phyloP scores from a whole-genome alignment of 495 filamentous ascomycete species.

The Cairneyella variabilis region DNA sequence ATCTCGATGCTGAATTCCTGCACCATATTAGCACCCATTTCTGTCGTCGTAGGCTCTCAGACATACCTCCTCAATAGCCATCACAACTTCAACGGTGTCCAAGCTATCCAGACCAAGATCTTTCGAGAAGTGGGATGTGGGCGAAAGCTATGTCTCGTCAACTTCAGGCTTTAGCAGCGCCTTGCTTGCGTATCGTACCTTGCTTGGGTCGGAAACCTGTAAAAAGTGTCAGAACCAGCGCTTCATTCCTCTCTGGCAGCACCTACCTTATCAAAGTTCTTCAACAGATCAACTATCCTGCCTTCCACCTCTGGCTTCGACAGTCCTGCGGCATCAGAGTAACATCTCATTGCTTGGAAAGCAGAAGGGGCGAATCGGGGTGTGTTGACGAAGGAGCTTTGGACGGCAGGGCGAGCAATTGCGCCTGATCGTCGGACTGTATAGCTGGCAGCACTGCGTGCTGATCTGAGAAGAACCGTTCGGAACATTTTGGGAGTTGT shows the following conservation, averaged over 20 bases:
- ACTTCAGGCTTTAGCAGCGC: slow-evolving; percentile 9
- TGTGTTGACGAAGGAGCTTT: slow-evolving; percentile 43
- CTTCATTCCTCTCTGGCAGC: slow-evolving; percentile 62
- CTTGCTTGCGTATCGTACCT: slow-evolving; percentile 50
- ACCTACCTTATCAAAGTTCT: slow-evolving; percentile 95
- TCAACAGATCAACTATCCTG: slow-evolving; percentile 86
- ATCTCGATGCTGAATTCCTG: slow-evolving; percentile 99
- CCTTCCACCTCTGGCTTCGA: slow-evolving; percentile 82
- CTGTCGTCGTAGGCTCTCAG: background rate
- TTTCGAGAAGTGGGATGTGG: slow-evolving; percentile 84
- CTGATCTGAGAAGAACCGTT: slow-evolving; percentile 68
- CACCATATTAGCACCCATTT: slow-evolving; percentile 15
- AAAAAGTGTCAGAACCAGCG: slow-evolving; percentile 85
- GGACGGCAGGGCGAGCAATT: slow-evolving; percentile 51
- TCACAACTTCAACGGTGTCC: slow-evolving; percentile 98
- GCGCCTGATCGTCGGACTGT: slow-evolving; percentile 52
- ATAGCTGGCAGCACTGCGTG: slow-evolving; percentile 46
- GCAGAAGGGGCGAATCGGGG: slow-evolving; percentile 53
- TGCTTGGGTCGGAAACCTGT: slow-evolving; percentile 69
- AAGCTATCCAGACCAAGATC: slow-evolving; percentile 95
- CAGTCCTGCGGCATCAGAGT: slow-evolving; percentile 77
- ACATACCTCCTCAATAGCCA: slow-evolving; percentile 98
- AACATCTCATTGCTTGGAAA: slow-evolving; percentile 65
- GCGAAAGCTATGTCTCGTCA: slow-evolving; percentile 60
- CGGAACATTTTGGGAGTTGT: slow-evolving; percentile 70